phyloP scores from a whole-genome alignment of 148 eudicot species.

The Persicaria maculosa region DNA sequence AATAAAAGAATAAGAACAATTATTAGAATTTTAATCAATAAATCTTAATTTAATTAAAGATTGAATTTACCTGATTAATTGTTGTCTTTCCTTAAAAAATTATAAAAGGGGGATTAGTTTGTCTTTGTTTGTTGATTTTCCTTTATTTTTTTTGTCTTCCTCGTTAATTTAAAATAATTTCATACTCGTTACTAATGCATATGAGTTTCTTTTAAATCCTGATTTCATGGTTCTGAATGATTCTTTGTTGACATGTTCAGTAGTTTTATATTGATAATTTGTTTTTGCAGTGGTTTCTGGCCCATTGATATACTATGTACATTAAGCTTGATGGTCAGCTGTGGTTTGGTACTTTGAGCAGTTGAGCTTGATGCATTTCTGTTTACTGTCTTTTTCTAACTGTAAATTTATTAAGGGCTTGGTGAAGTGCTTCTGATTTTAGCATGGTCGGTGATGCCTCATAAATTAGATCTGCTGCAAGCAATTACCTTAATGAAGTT shows the following conservation, averaged over 20 bases:
- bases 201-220: too few species aligned
- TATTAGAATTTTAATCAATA: too few species aligned
- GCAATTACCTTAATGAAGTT: too few species aligned
- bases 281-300: slow-evolving; percentile 86
- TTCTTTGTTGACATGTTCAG: background rate
- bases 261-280: slow-evolving; percentile 1
- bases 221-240: background rate
- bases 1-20: too few species aligned
- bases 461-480: background rate
- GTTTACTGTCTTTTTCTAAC: background rate
- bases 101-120: too few species aligned
- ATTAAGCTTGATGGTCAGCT: background rate
- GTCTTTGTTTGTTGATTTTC: too few species aligned
- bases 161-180: too few species aligned
- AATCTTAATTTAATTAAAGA: too few species aligned
- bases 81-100: too few species aligned
- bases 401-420: background rate
- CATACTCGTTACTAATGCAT: too few species aligned
- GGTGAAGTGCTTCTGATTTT: background rate
- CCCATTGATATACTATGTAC: slow-evolving; percentile 46
- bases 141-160: too few species aligned
- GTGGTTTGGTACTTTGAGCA: background rate
- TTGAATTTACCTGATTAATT: too few species aligned
- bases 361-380: background rate
- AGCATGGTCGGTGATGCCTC: background rate